A percentile compares a stretch with the other conserved stretches of the same genome.
phyloP scores from a whole-genome alignment of 371 early-diverging fungal species.

The Rhizomucor miehei region DNA sequence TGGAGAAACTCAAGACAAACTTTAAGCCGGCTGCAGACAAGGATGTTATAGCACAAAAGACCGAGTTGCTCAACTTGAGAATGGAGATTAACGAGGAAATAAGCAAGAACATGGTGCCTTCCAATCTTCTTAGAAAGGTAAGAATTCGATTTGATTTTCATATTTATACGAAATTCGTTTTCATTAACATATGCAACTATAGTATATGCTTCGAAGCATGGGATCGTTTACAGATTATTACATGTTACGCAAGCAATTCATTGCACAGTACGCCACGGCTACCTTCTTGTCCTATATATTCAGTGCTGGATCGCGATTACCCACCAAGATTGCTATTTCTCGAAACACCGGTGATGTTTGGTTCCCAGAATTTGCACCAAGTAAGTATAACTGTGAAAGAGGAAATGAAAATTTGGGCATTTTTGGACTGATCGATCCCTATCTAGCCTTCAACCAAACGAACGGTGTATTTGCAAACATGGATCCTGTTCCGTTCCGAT shows the following conservation, averaged over 20 bases:
- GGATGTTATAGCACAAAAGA: conserved; percentile 43
- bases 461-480: conserved; percentile 39
- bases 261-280: conserved; percentile 81
- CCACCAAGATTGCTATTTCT: conserved; percentile 88
- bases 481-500: conserved; percentile 95
- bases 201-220: conserved; percentile 70
- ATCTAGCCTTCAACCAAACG: conserved; percentile 27
- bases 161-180: not conserved
- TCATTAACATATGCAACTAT: not conserved
- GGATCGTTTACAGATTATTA: conserved; percentile 84
- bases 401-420: conserved; percentile 10
- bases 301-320: conserved; percentile 82
- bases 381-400: conserved; percentile 34
- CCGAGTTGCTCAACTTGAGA: conserved; percentile 70
- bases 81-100: conserved; percentile 84
- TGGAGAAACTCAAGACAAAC: conserved; percentile 57
- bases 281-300: conserved; percentile 90
- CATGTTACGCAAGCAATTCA: conserved; percentile 91
- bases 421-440: not conserved
- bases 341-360: conserved; percentile 77
- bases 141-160: not conserved
- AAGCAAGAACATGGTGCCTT: conserved; percentile 73
- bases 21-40: conserved; percentile 13
- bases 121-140: conserved; percentile 74
- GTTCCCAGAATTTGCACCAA: conserved; percentile 76